These are phyloP conservation scores for Chlorophyllum brunneum DNA, from an alignment of 768 basidiomycete genomes.

Conservation along the genomic window DNA sequence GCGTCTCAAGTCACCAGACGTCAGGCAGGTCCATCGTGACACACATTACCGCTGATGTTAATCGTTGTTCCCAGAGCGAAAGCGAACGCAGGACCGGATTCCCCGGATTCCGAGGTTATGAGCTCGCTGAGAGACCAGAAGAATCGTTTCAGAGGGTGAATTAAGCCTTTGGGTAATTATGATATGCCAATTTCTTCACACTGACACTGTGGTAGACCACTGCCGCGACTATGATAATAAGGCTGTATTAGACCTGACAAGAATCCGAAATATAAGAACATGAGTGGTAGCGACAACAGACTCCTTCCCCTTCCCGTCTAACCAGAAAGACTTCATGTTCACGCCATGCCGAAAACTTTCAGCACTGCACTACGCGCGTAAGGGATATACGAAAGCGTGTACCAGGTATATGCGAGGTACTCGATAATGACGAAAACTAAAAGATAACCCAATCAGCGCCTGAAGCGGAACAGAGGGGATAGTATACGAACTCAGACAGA, in stretches of 20 bases:
- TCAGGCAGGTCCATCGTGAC: conserved; percentile 46
- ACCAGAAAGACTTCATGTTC: conserved; percentile 5
- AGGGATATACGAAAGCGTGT: conserved; percentile 83
- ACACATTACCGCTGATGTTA: background rate
- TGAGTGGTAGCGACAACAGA: background rate
- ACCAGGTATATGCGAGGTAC: conserved; percentile 92
- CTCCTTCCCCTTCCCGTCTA: background rate
- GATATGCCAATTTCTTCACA: background rate
- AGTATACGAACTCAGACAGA: conserved; percentile 59
- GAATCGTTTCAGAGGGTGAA: conserved; percentile 74
- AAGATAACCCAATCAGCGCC: conserved; percentile 2
- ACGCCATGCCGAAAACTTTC: conserved; percentile 55
- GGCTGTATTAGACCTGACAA: background rate
- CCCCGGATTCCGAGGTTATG: conserved; percentile 62
- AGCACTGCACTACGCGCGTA: conserved; percentile 77
- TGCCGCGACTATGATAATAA: background rate
- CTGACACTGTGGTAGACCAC: background rate
- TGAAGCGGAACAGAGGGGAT: background rate
- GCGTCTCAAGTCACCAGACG: conserved; percentile 60
- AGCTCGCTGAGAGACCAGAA: conserved; percentile 75
- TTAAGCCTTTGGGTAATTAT: background rate
- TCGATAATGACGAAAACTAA: conserved; percentile 89
- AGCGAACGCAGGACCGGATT: conserved; percentile 34
- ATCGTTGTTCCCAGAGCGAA: conserved; percentile 41
- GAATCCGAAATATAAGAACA: background rate